Conservation (phyloP, 176 grass and related monocot species). For the Alopecurus myosuroides region DNA sequence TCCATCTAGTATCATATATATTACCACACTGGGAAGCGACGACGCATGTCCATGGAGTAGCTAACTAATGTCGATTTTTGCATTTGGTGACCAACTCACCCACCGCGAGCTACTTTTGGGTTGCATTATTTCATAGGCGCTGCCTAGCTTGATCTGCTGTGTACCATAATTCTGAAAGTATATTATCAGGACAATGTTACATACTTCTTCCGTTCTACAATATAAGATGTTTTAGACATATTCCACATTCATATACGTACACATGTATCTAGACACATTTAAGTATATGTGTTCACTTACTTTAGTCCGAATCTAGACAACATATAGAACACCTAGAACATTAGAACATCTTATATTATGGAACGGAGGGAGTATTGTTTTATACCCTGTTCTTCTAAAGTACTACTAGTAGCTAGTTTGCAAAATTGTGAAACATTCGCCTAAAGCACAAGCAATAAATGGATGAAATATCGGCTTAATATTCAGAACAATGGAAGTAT, state of each 20-base stretch:
- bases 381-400: not conserved
- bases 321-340: too few species aligned
- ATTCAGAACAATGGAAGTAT: not conserved
- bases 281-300: too few species aligned
- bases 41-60: not conserved
- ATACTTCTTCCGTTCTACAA: too few species aligned
- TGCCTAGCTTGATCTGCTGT: not conserved
- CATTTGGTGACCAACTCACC: conserved; percentile 7
- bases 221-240: too few species aligned
- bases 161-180: not conserved
- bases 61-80: not conserved
- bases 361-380: not conserved
- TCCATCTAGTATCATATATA: too few species aligned
- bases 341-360: too few species aligned
- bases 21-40: too few species aligned
- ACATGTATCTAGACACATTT: too few species aligned
- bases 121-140: not conserved
- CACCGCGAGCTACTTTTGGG: not conserved
- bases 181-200: not conserved
- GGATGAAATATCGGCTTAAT: not conserved
- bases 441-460: not conserved
- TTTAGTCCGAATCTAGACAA: too few species aligned
- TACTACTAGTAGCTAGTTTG: not conserved
- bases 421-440: not conserved
- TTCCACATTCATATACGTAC: too few species aligned